These are phyloP conservation scores for Teunomyces panamensis DNA, from an alignment of 805 yeast species.

Conservation along the genomic window DNA sequence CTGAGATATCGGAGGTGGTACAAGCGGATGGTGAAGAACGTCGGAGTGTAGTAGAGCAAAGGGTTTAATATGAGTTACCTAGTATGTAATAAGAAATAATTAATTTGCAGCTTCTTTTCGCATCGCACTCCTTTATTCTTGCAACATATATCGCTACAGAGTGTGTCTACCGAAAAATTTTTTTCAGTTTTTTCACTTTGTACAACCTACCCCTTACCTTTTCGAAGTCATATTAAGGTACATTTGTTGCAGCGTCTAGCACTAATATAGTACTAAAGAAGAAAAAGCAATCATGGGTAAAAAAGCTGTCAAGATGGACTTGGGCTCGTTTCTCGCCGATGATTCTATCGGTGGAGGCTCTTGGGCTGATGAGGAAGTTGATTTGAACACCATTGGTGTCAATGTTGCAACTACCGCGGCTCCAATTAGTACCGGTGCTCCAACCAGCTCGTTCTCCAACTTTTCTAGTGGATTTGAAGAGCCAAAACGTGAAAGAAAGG, in stretches of 20 bases:
- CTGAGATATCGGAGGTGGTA: background rate
- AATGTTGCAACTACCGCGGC: slow-evolving; percentile 31
- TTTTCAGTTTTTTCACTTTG: background rate
- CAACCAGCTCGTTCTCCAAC: slow-evolving; percentile 1
- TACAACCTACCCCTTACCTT: background rate
- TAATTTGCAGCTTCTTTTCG: background rate
- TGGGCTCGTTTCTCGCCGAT: slow-evolving; percentile 80
- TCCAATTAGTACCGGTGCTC: slow-evolving; percentile 12
- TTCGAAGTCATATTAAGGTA: background rate
- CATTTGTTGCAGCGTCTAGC: background rate
- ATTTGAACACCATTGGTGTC: slow-evolving; percentile 60
- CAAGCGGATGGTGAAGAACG: slow-evolving; percentile 7
- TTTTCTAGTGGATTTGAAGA: slow-evolving; percentile 19
- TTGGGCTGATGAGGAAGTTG: slow-evolving; percentile 86
- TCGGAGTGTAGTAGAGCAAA: slow-evolving; percentile 20
- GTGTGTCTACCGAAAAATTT: slow-evolving; percentile 1
- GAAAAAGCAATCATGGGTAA: slow-evolving; percentile 24
- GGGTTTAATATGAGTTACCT: slow-evolving; percentile 9
- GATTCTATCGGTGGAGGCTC: slow-evolving; percentile 68
- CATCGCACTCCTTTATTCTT: background rate
- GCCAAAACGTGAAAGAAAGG: slow-evolving; percentile 53
- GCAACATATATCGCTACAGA: background rate
- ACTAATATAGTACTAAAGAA: background rate
- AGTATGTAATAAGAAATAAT: background rate
- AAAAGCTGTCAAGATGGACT: slow-evolving; percentile 74